These are phyloP conservation scores for Cladosporium sp. DNA, from an alignment of 2,329 filamentous ascomycete species.

Conservation along the genomic window DNA sequence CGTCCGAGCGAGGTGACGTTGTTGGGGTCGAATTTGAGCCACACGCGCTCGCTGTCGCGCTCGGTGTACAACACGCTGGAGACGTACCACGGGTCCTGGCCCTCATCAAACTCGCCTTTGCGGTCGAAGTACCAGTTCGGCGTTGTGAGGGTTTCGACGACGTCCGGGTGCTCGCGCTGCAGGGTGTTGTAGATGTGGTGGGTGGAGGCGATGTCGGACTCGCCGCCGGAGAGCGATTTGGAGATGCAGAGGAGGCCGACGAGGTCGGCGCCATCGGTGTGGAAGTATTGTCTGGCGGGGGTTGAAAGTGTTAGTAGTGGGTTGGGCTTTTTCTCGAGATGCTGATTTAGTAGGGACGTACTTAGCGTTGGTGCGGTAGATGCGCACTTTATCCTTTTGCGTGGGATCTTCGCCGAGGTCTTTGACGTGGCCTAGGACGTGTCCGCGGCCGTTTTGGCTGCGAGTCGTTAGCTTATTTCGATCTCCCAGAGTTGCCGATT, in stretches of 20 bases:
- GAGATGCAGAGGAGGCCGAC: constrained; percentile 80
- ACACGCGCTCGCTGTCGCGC: constrained; percentile 65
- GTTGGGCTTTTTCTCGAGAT: too few relatives aligned
- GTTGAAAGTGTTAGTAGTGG: neutral
- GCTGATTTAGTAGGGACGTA: neutral
- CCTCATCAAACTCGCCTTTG: constrained; percentile 74
- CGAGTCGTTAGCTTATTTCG: neutral
- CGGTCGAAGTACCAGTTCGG: constrained; percentile 89
- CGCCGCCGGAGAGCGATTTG: constrained; percentile 74
- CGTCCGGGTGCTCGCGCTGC: constrained; percentile 71
- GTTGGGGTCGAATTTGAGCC: constrained; percentile 87
- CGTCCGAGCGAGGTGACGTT: constrained; percentile 73
- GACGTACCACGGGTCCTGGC: constrained; percentile 72
- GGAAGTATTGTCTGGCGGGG: constrained; percentile 71
- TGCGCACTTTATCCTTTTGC: constrained; percentile 80
- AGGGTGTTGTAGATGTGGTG: constrained; percentile 80
- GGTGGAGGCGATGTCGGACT: constrained; percentile 75
- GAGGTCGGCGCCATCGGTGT: constrained; percentile 79
- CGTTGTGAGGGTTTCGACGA: constrained; percentile 70
- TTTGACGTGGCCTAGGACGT: constrained; percentile 85
- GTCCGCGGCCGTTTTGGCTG: constrained; percentile 77
- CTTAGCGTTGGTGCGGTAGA: constrained; percentile 77
- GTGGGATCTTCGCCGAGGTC: constrained; percentile 77
- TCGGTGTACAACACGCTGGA: constrained; percentile 76
- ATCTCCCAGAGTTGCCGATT: neutral